Conservation (phyloP, 257 asterid genomes). For the Petunia axillaris region DNA sequence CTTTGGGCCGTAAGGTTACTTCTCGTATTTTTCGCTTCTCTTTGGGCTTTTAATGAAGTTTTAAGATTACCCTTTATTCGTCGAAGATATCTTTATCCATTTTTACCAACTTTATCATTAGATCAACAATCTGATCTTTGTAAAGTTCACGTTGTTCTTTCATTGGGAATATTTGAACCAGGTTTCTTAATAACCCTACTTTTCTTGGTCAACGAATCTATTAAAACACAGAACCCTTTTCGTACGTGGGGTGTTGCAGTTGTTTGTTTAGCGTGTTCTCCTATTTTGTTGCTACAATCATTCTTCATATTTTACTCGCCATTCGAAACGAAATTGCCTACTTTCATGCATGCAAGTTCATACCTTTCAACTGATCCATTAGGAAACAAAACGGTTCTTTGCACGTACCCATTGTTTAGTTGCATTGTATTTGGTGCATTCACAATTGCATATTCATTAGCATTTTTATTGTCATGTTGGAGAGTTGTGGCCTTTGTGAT, state of each 20-base stretch:
- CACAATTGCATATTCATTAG: conserved; percentile 48
- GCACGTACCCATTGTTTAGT: conserved; percentile 73
- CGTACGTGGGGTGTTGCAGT: conserved; percentile 48
- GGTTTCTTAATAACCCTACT: conserved; percentile 69
- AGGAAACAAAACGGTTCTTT: conserved; percentile 47
- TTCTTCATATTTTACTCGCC: conserved; percentile 53
- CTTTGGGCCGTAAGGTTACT: conserved; percentile 69
- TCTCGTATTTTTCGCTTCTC: conserved; percentile 49
- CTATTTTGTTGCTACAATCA: conserved; percentile 46
- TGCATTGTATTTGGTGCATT: conserved; percentile 56
- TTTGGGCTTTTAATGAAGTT: conserved; percentile 60
- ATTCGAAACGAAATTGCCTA: conserved; percentile 42
- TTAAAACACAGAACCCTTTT: conserved; percentile 43
- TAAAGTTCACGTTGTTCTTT: conserved; percentile 64
- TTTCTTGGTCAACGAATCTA: conserved; percentile 62
- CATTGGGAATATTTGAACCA: conserved; percentile 71
- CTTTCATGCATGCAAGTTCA: conserved; percentile 54
- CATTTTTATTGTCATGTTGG: conserved; percentile 68
- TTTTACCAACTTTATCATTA: conserved; percentile 40
- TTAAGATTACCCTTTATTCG: conserved; percentile 54
- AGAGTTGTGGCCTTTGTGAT: conserved; percentile 61
- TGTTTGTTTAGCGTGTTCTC: conserved; percentile 41
- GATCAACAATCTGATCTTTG: conserved; percentile 56
- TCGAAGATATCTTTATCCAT: conserved; percentile 35
- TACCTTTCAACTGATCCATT: conserved; percentile 33